Evolutionary conservation across 2,329 filamentous ascomycete species (phyloP).

Genomic region (Orbilia oligospora): DNA sequence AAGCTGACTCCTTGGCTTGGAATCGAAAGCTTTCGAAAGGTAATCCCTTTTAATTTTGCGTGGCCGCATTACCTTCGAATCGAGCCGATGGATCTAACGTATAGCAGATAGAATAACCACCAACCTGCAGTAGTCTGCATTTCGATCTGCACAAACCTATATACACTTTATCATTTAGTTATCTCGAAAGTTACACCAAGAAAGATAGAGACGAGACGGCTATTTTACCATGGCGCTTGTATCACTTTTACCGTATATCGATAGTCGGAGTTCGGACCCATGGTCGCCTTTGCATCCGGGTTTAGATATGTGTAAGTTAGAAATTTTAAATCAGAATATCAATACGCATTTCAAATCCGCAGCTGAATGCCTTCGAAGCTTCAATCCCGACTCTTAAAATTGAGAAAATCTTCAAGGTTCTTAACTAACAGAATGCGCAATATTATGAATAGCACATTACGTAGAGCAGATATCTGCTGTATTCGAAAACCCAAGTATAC

Average conservation of each 20-base stretch:
- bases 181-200: background rate
- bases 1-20: conserved; percentile 25
- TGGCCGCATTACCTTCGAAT: background rate
- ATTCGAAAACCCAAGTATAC: conserved; percentile 56
- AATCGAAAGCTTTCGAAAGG: conserved; percentile 9
- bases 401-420: background rate
- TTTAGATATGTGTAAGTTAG: conserved; percentile 52
- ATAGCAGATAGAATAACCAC: conserved; percentile 13
- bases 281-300: conserved; percentile 41
- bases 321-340: background rate
- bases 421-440: background rate
- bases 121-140: conserved; percentile 41
- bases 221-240: conserved; percentile 40
- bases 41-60: conserved; percentile 27
- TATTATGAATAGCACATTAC: conserved; percentile 32
- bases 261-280: conserved; percentile 45
- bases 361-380: background rate
- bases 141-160: conserved; percentile 6
- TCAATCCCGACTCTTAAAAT: background rate
- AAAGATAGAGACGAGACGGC: background rate
- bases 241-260: conserved; percentile 54
- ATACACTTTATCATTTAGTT: background rate
- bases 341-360: background rate
- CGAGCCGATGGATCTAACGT: too few species aligned
- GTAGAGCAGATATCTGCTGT: conserved; percentile 58